Evolutionary conservation across 306 rosid species (phyloP).

Genomic region (Ormosia semicastrata): DNA sequence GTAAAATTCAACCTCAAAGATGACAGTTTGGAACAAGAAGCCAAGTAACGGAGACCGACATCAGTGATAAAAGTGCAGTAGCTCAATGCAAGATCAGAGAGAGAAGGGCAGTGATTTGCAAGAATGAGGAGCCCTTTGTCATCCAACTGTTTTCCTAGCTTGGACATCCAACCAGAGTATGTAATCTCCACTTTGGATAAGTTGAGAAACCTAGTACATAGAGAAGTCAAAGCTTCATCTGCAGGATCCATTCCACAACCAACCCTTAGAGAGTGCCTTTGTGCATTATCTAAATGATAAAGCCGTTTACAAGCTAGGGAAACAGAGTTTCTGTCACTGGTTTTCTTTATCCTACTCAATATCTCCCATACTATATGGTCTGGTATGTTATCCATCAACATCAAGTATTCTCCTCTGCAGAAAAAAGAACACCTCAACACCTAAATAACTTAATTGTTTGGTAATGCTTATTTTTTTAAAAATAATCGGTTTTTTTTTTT

Average conservation of each 20-base stretch:
- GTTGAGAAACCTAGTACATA: constrained; percentile 67
- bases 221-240: constrained; percentile 62
- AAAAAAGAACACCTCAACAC: background rate
- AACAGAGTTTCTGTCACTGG: constrained; percentile 59
- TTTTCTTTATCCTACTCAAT: constrained; percentile 58
- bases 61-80: constrained; percentile 83
- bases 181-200: constrained; percentile 69
- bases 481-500: too few relatives aligned
- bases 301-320: constrained; percentile 63
- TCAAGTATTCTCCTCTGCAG: constrained; percentile 14
- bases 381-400: constrained; percentile 68
- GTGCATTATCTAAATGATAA: constrained; percentile 59
- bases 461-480: too few relatives aligned
- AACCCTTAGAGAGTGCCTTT: constrained; percentile 60
- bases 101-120: constrained; percentile 52
- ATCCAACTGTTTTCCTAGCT: constrained; percentile 83
- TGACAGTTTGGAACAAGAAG: constrained; percentile 61
- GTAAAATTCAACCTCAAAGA: constrained; percentile 78
- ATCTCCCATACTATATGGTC: constrained; percentile 88
- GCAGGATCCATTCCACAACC: constrained; percentile 96
- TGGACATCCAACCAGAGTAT: constrained; percentile 93
- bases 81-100: constrained; percentile 69
- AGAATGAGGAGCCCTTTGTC: constrained; percentile 77
- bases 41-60: constrained; percentile 68
- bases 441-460: background rate